Conservation (phyloP, 129 eudicot genomes). For the Artemisia annua region DNA sequence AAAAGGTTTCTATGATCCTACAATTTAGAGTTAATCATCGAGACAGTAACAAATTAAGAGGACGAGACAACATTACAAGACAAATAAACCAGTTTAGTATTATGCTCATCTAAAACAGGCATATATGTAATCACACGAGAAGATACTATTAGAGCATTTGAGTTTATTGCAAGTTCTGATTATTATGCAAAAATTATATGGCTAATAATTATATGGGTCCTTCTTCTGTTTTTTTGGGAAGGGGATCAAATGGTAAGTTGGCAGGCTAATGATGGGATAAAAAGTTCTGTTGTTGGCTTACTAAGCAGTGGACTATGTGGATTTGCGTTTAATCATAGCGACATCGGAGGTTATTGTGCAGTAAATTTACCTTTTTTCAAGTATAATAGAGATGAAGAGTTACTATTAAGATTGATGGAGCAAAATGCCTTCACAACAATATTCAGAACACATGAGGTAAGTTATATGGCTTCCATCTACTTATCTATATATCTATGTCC, state of each 20-base stretch:
- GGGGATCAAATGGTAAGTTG: constrained; percentile 99
- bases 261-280: constrained; percentile 94
- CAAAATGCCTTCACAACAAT: constrained; percentile 87
- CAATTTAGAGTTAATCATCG: too few relatives aligned
- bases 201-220: too few relatives aligned
- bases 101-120: too few relatives aligned
- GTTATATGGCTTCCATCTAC: constrained; percentile 22
- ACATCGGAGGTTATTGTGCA: constrained; percentile 96
- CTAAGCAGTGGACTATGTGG: constrained; percentile 90
- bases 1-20: too few relatives aligned
- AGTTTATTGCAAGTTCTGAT: too few relatives aligned
- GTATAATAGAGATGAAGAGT: constrained; percentile 85
- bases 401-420: constrained; percentile 96
- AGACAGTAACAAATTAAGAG: too few relatives aligned
- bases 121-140: too few relatives aligned
- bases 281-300: constrained; percentile 90
- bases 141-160: too few relatives aligned
- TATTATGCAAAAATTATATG: too few relatives aligned
- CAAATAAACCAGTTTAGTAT: too few relatives aligned
- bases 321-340: constrained; percentile 91
- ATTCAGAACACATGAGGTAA: constrained; percentile 95
- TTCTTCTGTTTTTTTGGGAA: constrained; percentile 74
- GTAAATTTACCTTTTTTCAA: constrained; percentile 80
- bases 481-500: too few relatives aligned
- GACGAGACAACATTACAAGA: too few relatives aligned